Evolutionary conservation across 169 alveolate genomes (phyloP), one percentile per base, ranked within the genome.

Genomic region (Babesia ovis): DNA sequence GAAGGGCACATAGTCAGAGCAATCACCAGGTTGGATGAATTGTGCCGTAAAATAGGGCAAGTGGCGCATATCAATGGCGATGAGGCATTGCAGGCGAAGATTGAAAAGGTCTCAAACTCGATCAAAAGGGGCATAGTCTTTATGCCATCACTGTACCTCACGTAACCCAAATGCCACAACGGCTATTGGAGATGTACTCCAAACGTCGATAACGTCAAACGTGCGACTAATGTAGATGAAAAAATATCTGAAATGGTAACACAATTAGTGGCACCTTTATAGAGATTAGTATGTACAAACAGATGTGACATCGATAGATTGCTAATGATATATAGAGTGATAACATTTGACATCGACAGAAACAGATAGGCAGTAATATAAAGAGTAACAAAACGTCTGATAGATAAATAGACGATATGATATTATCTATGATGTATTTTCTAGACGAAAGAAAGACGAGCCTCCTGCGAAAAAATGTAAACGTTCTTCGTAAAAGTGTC

Each of bases 1-100:
- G 99, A 96, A 85, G 99, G 99, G 22, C 89, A 92, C 43, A 94
- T 97, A 31, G 98, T 97, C 37, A 84, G 98, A 55, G 91, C 95
- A 9, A 92, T 97, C 51, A 71, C 86, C 32, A 84, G 98, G 45
- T 88, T 95, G 32, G 98, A 95, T 67, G 96, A 95, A 45, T 70
- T 95, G 25, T 82, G 97, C 43, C 91, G 91, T 43, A 89, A 85
- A 51, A 85, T 89, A 4, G 86, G 83, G 23, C 92, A 85, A 35
- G 97, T 97, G 16, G 94, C 96, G 25, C 67, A 79, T 46, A 73
- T 94, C 54, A 92, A 94, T 46, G 99, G 98, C 3, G 95, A 96
- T 69, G 80, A 58, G 39, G 91, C 72, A 41, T 68, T 96, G 59
- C 92, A 90, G 14, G 76, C 83, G 16, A 92, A 91, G 48, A 77